These are phyloP conservation scores for Pythium oligandrum DNA, from an alignment of 352 stramenopile genomes.

Conservation along the genomic window DNA sequence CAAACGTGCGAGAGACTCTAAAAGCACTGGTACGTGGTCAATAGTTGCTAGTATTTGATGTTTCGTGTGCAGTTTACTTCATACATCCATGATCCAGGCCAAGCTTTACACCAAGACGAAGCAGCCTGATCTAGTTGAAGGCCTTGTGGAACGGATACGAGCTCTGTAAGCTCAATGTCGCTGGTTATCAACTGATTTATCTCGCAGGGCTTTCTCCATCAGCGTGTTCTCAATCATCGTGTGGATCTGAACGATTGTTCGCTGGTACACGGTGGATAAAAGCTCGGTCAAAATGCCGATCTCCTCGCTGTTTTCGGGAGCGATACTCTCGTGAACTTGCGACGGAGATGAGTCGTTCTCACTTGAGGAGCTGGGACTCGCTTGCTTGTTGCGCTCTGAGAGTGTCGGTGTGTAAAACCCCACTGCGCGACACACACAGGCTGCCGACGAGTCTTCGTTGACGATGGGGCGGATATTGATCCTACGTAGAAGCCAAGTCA, in stretches of 20 bases:
- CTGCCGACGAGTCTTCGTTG: constrained; percentile 5
- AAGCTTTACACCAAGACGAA: constrained; percentile 19
- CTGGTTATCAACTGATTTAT: neutral
- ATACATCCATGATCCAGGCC: constrained; percentile 1
- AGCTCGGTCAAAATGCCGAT: constrained; percentile 31
- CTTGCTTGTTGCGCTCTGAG: constrained; percentile 5
- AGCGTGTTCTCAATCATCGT: constrained; percentile 30
- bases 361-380: constrained; percentile 7
- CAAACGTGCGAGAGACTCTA: constrained; percentile 8
- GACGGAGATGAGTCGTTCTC: constrained; percentile 1
- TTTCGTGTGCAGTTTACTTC: neutral
- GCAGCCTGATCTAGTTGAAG: neutral
- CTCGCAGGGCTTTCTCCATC: constrained; percentile 17
- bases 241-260: constrained; percentile 20
- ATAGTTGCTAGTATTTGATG: too few species aligned
- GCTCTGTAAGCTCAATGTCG: too few species aligned
- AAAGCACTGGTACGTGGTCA: constrained; percentile 16
- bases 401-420: constrained; percentile 16
- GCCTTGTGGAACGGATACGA: too few species aligned
- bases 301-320: constrained; percentile 9
- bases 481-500: constrained; percentile 2
- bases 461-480: constrained; percentile 11
- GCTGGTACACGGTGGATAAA: constrained; percentile 21
- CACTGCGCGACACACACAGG: constrained; percentile 14
- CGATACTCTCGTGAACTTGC: too few species aligned